Evolutionary conservation across 495 filamentous ascomycete species (phyloP), one percentile per base, ranked within the genome.

Genomic region (Penicillium argentinense): DNA sequence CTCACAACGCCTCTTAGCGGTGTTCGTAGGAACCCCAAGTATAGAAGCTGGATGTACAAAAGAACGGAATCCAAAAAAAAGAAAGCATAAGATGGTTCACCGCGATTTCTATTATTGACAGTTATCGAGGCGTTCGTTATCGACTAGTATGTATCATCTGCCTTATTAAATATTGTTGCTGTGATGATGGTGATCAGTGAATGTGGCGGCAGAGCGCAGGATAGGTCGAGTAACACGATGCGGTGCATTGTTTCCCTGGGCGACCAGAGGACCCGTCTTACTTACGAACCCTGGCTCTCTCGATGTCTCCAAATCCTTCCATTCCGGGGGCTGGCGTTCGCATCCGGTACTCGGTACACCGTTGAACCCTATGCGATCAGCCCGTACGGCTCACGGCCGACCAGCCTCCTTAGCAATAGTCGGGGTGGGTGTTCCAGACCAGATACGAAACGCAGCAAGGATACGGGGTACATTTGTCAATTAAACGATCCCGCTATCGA

Each of bases 241-340:
- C 33, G 18, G 5, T 36, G n/a, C n/a, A n/a, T 36, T 5, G 33
- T 36, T 44, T 45, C 40, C 51, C 5, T 36, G 34, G 36, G 26
- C 5, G n/a, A 40, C 12, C 5, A 30, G 17, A 12, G 9, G 6
- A 36, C 16, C n/a, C n/a, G n/a, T n/a, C n/a, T n/a, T n/a, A n/a
- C n/a, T n/a, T n/a, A 23, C 17, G 24, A 42, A 39, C 48, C 18
- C 39, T 39, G 48, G 40, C 39, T 39, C 41, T 22, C 17, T 5
- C 11, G 3, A 43, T 18, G 17, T 32, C 30, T 38, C 32, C 18
- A 16, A 0, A 25, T 39, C 29, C 42, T 18, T 28, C n/a, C 30
- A 29, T 42, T 42, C 37, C 28, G 19, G n/a, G 8, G 17, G 16
- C 12, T 49, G 47, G n/a, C 16, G 37, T 39, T 27, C 12, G 29